These are phyloP conservation scores for Plectranthus barbatus DNA, from an alignment of 257 asterid species.

Conservation along the genomic window DNA sequence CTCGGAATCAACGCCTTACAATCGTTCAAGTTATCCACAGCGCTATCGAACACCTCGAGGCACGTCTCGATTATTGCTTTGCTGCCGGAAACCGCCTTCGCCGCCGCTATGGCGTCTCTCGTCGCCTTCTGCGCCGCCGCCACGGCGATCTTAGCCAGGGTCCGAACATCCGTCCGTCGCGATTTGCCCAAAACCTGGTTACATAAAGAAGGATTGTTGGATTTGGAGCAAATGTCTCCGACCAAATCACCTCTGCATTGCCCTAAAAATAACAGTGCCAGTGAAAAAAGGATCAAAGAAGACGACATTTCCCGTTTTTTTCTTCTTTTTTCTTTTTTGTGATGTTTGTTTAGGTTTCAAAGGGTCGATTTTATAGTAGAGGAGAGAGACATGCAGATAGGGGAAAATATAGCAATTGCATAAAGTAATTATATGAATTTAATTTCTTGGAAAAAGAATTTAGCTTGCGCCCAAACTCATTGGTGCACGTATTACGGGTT, in stretches of 20 bases:
- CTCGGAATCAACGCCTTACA: not conserved
- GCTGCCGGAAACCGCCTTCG: not conserved
- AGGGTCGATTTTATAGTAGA: not conserved
- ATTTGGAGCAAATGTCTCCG: constrained; percentile 17
- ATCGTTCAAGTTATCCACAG: not conserved
- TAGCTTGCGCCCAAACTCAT: not conserved
- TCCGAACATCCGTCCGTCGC: constrained; percentile 12
- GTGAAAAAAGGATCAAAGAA: not conserved
- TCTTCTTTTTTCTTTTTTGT: too few species aligned
- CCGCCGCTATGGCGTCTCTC: not conserved
- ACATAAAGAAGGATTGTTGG: constrained; percentile 10
- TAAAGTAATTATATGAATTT: too few species aligned
- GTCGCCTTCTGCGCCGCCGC: not conserved
- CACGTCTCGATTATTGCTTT: constrained; percentile 12
- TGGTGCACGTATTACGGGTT: too few species aligned
- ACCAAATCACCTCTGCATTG: constrained; percentile 22
- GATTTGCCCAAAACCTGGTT: constrained; percentile 5
- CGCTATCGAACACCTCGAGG: constrained; percentile 8
- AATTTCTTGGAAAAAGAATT: too few species aligned
- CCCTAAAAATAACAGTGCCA: not conserved
- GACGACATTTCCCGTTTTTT: too few species aligned
- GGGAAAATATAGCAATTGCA: not conserved
- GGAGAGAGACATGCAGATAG: not conserved
- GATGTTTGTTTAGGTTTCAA: not conserved
- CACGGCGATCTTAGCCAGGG: constrained; percentile 5